These are phyloP conservation scores for Euryodendron excelsum DNA, from an alignment of 148 eudicot genomes.

Conservation along the genomic window DNA sequence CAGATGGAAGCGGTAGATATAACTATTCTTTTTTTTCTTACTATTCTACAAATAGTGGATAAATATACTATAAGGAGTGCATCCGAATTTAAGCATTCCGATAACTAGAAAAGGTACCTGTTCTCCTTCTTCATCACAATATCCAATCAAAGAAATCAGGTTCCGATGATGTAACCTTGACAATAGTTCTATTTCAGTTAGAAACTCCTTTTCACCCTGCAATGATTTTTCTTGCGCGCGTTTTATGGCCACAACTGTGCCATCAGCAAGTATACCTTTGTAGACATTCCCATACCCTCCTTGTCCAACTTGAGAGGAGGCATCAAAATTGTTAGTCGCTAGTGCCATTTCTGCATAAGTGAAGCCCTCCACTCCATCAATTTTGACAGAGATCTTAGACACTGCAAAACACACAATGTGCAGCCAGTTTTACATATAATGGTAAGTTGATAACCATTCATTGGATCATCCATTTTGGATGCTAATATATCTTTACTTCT, in stretches of 20 bases:
- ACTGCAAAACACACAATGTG: not conserved
- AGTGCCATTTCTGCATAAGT: not conserved
- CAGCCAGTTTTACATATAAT: not conserved
- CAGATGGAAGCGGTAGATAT: no score
- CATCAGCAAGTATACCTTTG: not conserved
- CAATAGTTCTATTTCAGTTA: not conserved
- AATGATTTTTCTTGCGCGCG: not conserved
- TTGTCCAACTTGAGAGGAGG: not conserved
- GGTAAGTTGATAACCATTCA: not conserved
- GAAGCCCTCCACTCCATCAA: not conserved
- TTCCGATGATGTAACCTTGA: not conserved
- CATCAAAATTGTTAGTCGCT: not conserved
- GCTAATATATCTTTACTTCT: not conserved
- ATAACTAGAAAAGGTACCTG: not conserved
- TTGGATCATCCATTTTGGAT: not conserved
- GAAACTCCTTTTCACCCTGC: not conserved
- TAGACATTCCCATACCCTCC: not conserved
- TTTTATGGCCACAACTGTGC: not conserved
- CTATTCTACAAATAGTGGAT: no score
- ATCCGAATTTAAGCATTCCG: no score
- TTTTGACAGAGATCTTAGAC: not conserved
- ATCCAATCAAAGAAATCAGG: not conserved
- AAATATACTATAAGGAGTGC: no score
- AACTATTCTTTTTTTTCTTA: no score
- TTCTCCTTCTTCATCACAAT: not conserved